A percentile compares a stretch with the other conserved stretches of the same genome.
Evolutionary conservation across 164 flowering plant genomes (phyloP).

Genomic region (Aristolochia californica): DNA sequence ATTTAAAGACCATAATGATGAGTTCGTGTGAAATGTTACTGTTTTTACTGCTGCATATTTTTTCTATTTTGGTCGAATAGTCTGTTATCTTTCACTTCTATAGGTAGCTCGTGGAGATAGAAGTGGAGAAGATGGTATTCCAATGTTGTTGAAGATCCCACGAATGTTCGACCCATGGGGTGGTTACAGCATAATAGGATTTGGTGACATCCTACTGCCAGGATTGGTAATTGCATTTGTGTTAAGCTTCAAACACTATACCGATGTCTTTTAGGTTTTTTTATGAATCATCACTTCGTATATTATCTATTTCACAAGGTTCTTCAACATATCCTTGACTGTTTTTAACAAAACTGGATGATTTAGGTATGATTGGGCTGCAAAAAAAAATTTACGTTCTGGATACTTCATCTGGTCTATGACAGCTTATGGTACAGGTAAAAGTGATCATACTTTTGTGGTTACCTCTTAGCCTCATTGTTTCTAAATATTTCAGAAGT

Average conservation of each 20-base stretch:
- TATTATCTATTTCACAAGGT: too few relatives aligned
- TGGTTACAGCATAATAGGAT: conserved; percentile 95
- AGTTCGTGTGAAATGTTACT: too few relatives aligned
- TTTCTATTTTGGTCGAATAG: neutral
- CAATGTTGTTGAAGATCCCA: conserved; percentile 93
- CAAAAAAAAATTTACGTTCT: conserved; percentile 57
- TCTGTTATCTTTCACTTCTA: neutral
- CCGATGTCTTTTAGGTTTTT: neutral
- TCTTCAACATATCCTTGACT: too few relatives aligned
- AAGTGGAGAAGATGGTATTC: conserved; percentile 96
- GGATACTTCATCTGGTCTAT: conserved; percentile 94
- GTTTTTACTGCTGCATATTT: neutral
- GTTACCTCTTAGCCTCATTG: neutral
- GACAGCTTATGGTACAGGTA: conserved; percentile 94
- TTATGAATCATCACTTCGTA: too few relatives aligned
- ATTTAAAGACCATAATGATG: too few relatives aligned
- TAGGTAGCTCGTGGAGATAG: conserved; percentile 98
- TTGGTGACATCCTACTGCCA: conserved; percentile 94
- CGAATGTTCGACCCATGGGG: conserved; percentile 99
- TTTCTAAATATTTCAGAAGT: neutral
- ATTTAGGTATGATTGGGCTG: conserved; percentile 82
- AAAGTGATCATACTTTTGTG: neutral
- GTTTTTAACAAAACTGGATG: too few relatives aligned
- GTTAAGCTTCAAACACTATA: conserved; percentile 40
- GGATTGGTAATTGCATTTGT: conserved; percentile 84